These are phyloP conservation scores for Baorangia bicolor DNA, from an alignment of 768 basidiomycete species.

Conservation along the genomic window DNA sequence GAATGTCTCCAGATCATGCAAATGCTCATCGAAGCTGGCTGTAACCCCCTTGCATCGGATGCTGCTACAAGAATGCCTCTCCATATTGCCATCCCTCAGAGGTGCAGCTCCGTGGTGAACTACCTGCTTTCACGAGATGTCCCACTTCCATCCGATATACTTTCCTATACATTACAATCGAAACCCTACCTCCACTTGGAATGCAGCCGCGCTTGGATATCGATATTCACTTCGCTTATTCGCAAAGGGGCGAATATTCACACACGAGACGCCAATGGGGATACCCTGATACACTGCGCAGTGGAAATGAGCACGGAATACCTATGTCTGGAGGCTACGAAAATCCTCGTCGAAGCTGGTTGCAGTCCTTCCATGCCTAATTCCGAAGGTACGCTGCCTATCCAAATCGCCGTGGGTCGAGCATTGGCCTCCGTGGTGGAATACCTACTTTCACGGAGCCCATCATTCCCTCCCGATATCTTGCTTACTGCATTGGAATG, in stretches of 20 bases:
- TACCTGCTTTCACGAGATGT: not conserved
- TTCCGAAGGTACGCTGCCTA: not conserved
- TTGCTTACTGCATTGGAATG: not conserved
- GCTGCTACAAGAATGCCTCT: not conserved
- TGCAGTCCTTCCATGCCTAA: not conserved
- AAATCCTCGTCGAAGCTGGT: not conserved
- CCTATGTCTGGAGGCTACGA: not conserved
- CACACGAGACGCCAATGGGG: not conserved
- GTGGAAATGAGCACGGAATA: fast-evolving
- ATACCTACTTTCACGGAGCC: not conserved
- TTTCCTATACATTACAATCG: not conserved
- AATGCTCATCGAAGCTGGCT: too few relatives aligned
- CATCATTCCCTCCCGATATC: not conserved
- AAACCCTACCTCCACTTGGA: too few relatives aligned
- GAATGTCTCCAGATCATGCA: too few relatives aligned
- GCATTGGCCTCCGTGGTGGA: not conserved
- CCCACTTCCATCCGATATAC: not conserved
- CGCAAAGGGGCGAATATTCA: not conserved
- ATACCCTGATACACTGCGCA: not conserved
- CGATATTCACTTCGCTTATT: not conserved
- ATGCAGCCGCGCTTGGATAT: too few relatives aligned
- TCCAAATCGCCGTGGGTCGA: not conserved
- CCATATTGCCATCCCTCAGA: not conserved
- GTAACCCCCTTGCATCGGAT: too few relatives aligned
- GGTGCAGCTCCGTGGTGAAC: not conserved